phyloP scores from a whole-genome alignment of 495 filamentous ascomycete genomes.

The Polyplosphaeria fusca region DNA sequence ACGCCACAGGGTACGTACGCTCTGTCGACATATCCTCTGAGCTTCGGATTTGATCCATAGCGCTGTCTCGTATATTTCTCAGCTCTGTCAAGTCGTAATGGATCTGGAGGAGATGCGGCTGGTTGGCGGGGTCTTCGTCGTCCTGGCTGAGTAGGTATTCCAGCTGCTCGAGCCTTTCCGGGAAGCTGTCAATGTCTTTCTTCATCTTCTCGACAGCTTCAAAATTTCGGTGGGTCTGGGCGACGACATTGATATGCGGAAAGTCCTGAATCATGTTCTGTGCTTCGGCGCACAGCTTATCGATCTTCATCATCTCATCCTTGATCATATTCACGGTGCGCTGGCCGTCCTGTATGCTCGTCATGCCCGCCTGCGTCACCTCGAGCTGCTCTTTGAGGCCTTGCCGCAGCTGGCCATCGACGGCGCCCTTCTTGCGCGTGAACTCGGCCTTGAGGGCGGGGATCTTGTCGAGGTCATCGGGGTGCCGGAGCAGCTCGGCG shows the following conservation, averaged over 20 bases:
- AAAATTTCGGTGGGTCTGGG: slow-evolving; percentile 92
- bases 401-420: slow-evolving; percentile 83
- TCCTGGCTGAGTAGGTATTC: slow-evolving; percentile 75
- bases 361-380: slow-evolving; percentile 88
- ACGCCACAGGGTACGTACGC: too few relatives aligned
- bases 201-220: slow-evolving; percentile 89
- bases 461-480: slow-evolving; percentile 94
- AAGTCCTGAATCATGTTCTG: slow-evolving; percentile 97
- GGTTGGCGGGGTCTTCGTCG: slow-evolving; percentile 79
- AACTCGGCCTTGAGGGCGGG: slow-evolving; percentile 85
- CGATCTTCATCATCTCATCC: slow-evolving; percentile 97
- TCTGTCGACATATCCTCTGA: slow-evolving; percentile 35
- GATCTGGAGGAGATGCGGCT: slow-evolving; percentile 82
- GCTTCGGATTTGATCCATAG: slow-evolving; percentile 72
- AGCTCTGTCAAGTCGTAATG: slow-evolving; percentile 90
- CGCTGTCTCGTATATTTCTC: slow-evolving; percentile 89
- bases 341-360: slow-evolving; percentile 78
- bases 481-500: slow-evolving; percentile 67
- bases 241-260: slow-evolving; percentile 89
- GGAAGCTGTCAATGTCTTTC: slow-evolving; percentile 79
- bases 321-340: slow-evolving; percentile 83
- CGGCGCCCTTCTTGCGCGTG: slow-evolving; percentile 83
- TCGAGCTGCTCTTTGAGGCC: slow-evolving; percentile 88
- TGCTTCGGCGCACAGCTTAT: slow-evolving; percentile 92
- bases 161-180: slow-evolving; percentile 67